A percentile compares a stretch with the other conserved stretches of the same genome.
phyloP scores from a whole-genome alignment of 1,139 yeast genomes.

The Yamadazyma kanchanaburiensis region DNA sequence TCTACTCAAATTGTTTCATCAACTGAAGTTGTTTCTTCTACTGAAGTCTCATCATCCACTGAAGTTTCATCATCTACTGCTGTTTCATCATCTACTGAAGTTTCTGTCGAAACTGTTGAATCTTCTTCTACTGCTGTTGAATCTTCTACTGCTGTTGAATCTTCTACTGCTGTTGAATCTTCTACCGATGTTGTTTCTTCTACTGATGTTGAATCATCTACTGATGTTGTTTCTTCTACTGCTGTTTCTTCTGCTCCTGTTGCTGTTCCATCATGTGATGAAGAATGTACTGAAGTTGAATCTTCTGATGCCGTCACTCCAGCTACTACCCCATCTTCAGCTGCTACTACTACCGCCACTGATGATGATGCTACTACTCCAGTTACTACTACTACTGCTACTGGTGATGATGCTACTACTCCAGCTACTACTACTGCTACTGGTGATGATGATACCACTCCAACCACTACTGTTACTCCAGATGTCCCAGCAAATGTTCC shows the following conservation, averaged over 20 bases:
- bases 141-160: conserved; percentile 2
- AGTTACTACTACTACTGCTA: conserved; percentile 2
- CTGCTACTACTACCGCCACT: neutral
- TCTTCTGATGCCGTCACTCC: too few species aligned
- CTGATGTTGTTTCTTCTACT: neutral
- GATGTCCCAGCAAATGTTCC: conserved; percentile 4
- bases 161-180: conserved; percentile 2
- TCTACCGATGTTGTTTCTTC: neutral
- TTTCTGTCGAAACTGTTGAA: conserved; percentile 1
- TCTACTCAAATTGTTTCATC: conserved; percentile 5
- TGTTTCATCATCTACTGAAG: conserved; percentile 2
- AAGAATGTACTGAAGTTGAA: too few species aligned
- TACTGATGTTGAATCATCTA: neutral
- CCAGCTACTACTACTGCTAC: conserved; percentile 3
- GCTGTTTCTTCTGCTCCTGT: conserved; percentile 6
- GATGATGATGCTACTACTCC: neutral
- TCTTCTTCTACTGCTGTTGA: conserved; percentile 2
- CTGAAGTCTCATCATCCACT: conserved; percentile 6
- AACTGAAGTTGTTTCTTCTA: conserved; percentile 4
- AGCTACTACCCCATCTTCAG: too few species aligned
- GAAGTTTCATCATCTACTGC: conserved; percentile 6
- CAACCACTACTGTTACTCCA: conserved; percentile 2
- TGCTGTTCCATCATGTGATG: conserved; percentile 4
- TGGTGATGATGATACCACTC: conserved; percentile 1
- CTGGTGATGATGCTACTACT: conserved; percentile 1